These are phyloP conservation scores for Allium sativum DNA, from an alignment of 106 monocot genomes.

Conservation along the genomic window DNA sequence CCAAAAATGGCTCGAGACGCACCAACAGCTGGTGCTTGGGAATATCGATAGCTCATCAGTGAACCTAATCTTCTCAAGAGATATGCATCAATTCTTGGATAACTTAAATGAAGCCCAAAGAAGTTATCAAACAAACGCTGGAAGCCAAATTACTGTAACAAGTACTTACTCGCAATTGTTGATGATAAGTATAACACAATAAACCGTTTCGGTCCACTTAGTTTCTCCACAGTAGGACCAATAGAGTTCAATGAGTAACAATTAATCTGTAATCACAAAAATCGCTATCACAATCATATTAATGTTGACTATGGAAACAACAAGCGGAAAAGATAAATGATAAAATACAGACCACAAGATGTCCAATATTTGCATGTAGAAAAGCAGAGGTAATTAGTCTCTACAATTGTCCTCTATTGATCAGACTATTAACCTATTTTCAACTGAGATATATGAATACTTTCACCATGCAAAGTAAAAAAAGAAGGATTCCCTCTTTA, in stretches of 20 bases:
- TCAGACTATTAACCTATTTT: constrained; percentile 56
- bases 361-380: constrained; percentile 71
- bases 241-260: constrained; percentile 81
- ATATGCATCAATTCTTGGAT: not conserved
- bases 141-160: too few relatives aligned
- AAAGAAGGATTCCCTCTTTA: too few relatives aligned
- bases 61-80: constrained; percentile 53
- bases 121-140: too few relatives aligned
- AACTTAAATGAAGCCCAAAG: too few relatives aligned
- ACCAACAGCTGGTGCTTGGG: constrained; percentile 67
- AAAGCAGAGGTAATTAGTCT: constrained; percentile 67
- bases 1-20: constrained; percentile 95
- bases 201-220: constrained; percentile 66
- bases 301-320: not conserved
- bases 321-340: not conserved
- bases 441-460: constrained; percentile 8
- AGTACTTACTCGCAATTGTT: constrained; percentile 58
- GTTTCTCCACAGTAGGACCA: constrained; percentile 70
- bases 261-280: constrained; percentile 44
- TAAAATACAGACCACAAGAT: constrained; percentile 46
- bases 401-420: constrained; percentile 67
- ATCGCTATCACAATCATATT: not conserved
- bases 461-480: not conserved
- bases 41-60: constrained; percentile 68
- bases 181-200: constrained; percentile 75